Percentiles rank a stretch among this genome's conserved stretches.
These are phyloP conservation scores for Trichocomaceae sp. DNA, from an alignment of 2,329 filamentous ascomycete species.

Conservation along the genomic window DNA sequence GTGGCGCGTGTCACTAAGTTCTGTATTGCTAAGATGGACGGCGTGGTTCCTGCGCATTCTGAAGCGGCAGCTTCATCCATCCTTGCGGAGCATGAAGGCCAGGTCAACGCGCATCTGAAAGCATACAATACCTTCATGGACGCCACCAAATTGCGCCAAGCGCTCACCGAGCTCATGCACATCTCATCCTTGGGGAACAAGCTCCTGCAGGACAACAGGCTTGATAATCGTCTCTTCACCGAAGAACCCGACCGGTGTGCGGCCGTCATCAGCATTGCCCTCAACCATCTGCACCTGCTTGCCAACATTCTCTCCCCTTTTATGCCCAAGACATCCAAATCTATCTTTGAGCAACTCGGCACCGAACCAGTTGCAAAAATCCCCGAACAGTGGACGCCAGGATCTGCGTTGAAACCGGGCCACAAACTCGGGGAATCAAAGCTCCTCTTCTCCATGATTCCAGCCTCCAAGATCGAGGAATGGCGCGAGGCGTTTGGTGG, in stretches of 20 bases:
- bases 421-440: slow-evolving; percentile 76
- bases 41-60: slow-evolving; percentile 32
- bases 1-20: slow-evolving; percentile 70
- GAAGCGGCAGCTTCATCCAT: slow-evolving; percentile 21
- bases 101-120: slow-evolving; percentile 47
- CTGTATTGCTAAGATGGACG: slow-evolving; percentile 41
- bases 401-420: slow-evolving; percentile 53
- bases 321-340: slow-evolving; percentile 69
- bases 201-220: slow-evolving; percentile 53
- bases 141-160: slow-evolving; percentile 53
- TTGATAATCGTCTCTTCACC: slow-evolving; percentile 57
- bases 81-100: slow-evolving; percentile 38
- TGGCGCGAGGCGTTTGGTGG: slow-evolving; percentile 73
- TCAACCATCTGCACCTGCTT: slow-evolving; percentile 78
- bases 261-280: slow-evolving; percentile 65
- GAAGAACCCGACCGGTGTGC: slow-evolving; percentile 55
- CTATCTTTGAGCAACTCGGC: slow-evolving; percentile 72
- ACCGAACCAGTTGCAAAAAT: slow-evolving; percentile 53
- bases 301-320: slow-evolving; percentile 75
- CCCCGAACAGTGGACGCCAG: slow-evolving; percentile 56
- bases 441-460: slow-evolving; percentile 78
- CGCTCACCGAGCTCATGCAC: slow-evolving; percentile 49
- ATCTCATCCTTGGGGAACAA: slow-evolving; percentile 55
- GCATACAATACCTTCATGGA: slow-evolving; percentile 54
- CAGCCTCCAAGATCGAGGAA: slow-evolving; percentile 71